phyloP scores from a whole-genome alignment of 805 yeast species.

The Peterozyma xylosa region DNA sequence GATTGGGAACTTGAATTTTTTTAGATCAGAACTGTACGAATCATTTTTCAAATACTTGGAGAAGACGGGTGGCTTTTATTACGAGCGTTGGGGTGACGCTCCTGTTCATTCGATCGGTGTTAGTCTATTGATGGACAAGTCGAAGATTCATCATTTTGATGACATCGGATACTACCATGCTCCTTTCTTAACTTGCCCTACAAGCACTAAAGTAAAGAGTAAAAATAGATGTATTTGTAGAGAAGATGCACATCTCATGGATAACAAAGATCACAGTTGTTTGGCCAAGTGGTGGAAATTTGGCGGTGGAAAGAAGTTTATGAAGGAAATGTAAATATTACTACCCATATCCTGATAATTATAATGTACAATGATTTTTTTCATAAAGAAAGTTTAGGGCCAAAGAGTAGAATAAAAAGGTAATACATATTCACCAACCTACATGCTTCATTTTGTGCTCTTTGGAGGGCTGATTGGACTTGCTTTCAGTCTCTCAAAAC shows the following conservation, averaged over 20 bases:
- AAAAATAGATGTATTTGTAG: conserved; percentile 56
- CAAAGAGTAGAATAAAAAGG: not conserved
- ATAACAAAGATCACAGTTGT: conserved; percentile 48
- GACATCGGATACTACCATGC: conserved; percentile 76
- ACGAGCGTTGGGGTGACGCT: conserved; percentile 95
- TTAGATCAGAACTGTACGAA: conserved; percentile 56
- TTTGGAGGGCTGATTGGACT: not conserved
- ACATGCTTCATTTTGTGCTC: not conserved
- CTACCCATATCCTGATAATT: too few species aligned
- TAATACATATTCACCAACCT: conserved; percentile 1
- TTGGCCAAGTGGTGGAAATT: conserved; percentile 70
- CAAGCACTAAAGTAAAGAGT: conserved; percentile 36
- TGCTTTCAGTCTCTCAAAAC: not conserved
- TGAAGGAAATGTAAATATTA: conserved; percentile 27
- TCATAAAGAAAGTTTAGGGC: not conserved
- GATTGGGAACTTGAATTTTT: conserved; percentile 63
- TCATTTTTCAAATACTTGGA: conserved; percentile 60
- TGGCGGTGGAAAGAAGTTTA: conserved; percentile 52
- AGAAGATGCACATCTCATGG: conserved; percentile 32
- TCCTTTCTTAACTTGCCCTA: conserved; percentile 63
- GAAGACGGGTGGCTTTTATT: conserved; percentile 67
- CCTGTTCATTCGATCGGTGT: conserved; percentile 79
- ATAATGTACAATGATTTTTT: not conserved
- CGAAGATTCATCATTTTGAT: conserved; percentile 67
- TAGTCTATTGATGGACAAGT: conserved; percentile 45